These are phyloP conservation scores for Boletus rufocinnamomeus DNA, from an alignment of 768 basidiomycete genomes.

Conservation along the genomic window DNA sequence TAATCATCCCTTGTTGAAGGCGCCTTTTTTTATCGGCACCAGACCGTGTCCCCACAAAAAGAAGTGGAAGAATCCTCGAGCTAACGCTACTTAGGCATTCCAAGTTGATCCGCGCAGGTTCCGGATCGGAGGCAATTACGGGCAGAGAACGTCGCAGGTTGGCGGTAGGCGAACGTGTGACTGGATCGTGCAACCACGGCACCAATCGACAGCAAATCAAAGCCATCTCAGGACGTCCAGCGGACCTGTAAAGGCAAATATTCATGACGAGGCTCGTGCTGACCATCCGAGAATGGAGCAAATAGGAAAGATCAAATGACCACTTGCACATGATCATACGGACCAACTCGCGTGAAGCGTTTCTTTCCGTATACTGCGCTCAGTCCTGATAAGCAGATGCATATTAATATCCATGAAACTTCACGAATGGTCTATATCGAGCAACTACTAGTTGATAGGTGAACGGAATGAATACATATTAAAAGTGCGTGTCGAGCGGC, in stretches of 20 bases:
- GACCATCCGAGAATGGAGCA: neutral
- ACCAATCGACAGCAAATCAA: neutral
- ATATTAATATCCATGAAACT: constrained; percentile 6
- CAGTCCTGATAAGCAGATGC: neutral
- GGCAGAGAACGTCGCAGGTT: neutral
- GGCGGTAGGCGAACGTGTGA: neutral
- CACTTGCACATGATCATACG: neutral
- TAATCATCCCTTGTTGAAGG: neutral
- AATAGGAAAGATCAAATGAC: constrained; percentile 1
- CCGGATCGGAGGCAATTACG: neutral
- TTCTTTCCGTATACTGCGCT: neutral
- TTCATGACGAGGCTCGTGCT: neutral
- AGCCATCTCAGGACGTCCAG: neutral
- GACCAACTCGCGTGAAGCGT: neutral
- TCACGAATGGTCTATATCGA: constrained; percentile 24
- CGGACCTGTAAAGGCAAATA: neutral
- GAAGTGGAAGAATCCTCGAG: neutral
- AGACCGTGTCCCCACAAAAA: neutral
- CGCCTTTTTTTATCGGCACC: neutral
- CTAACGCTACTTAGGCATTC: neutral
- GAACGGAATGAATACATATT: constrained; percentile 18
- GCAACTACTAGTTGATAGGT: constrained; percentile 23
- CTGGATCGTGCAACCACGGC: neutral
- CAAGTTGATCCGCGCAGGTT: neutral
- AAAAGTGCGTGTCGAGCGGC: constrained; percentile 15